Percentiles rank a stretch among this genome's conserved stretches.
These are phyloP conservation scores for Zoysia japonica DNA, from an alignment of 176 grass and related monocot genomes.

Conservation along the genomic window DNA sequence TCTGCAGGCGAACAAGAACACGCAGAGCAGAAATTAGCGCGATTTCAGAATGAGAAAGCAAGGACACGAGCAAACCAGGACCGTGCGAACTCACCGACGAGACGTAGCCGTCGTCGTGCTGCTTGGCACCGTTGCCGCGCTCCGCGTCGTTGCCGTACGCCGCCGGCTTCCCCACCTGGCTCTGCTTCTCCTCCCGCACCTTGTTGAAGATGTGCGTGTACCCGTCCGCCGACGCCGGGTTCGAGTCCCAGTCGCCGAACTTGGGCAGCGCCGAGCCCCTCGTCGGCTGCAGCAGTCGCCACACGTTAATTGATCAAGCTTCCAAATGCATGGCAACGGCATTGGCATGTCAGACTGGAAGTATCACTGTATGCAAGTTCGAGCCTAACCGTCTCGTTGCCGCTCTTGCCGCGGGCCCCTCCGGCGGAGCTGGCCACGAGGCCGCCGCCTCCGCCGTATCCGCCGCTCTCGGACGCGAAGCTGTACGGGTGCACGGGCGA, in stretches of 20 bases:
- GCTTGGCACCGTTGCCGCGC: constrained; percentile 15
- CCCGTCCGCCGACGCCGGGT: constrained; percentile 87
- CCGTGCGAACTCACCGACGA: constrained; percentile 50
- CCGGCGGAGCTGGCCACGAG: constrained; percentile 48
- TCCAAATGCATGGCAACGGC: background rate
- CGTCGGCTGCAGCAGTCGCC: constrained; percentile 51
- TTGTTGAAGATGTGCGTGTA: constrained; percentile 95
- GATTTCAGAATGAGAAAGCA: background rate
- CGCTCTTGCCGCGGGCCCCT: constrained; percentile 37
- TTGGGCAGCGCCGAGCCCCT: constrained; percentile 80
- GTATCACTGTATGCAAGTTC: background rate
- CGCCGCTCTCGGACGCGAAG: constrained; percentile 16
- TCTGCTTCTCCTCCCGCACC: constrained; percentile 87
- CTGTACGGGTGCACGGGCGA: constrained; percentile 51
- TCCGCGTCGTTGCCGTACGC: constrained; percentile 38
- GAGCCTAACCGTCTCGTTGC: constrained; percentile 48
- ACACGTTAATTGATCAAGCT: background rate
- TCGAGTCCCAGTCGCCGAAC: constrained; percentile 94
- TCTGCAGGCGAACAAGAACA: constrained; percentile 39
- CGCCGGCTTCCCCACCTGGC: constrained; percentile 47
- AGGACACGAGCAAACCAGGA: background rate
- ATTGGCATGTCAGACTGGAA: background rate
- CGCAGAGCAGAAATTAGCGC: background rate
- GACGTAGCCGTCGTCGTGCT: constrained; percentile 40
- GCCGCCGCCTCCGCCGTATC: background rate